Percentiles rank a stretch among this genome's conserved stretches.
These are phyloP conservation scores for Picea sitchensis DNA, from an alignment of 75 land plant species.

Conservation along the genomic window DNA sequence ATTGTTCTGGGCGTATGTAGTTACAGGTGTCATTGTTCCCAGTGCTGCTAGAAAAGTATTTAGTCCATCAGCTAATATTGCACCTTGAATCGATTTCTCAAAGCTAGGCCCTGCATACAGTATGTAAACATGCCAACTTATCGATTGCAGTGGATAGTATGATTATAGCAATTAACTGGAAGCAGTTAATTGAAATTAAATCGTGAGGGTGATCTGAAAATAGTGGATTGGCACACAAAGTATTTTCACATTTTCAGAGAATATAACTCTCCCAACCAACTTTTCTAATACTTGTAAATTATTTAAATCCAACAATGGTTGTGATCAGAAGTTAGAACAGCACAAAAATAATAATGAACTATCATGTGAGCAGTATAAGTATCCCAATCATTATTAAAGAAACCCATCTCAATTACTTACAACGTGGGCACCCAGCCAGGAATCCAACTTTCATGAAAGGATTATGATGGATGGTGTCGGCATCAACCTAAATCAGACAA, in stretches of 20 bases:
- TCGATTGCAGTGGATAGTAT: neutral
- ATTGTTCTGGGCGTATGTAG: slow-evolving; percentile 41
- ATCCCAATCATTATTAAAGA: neutral
- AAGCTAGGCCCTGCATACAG: slow-evolving; percentile 22
- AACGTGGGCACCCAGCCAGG: too few relatives aligned
- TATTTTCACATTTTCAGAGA: neutral
- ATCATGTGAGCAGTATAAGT: neutral
- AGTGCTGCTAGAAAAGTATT: slow-evolving; percentile 40
- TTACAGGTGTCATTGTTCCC: slow-evolving; percentile 30
- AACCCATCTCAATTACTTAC: neutral
- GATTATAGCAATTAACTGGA: neutral
- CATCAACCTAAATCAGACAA: neutral
- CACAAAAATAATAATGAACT: neutral
- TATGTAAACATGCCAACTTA: neutral
- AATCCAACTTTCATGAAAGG: neutral
- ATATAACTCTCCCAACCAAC: neutral
- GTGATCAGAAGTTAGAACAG: neutral
- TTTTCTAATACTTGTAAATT: neutral
- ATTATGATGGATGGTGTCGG: neutral
- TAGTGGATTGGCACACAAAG: neutral
- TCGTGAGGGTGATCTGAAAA: neutral
- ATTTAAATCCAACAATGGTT: neutral
- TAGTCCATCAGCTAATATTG: slow-evolving; percentile 34
- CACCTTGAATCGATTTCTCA: slow-evolving; percentile 36
- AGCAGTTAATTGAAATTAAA: neutral